phyloP scores from a whole-genome alignment of 805 yeast genomes.

The Myxozyma sirexii region DNA sequence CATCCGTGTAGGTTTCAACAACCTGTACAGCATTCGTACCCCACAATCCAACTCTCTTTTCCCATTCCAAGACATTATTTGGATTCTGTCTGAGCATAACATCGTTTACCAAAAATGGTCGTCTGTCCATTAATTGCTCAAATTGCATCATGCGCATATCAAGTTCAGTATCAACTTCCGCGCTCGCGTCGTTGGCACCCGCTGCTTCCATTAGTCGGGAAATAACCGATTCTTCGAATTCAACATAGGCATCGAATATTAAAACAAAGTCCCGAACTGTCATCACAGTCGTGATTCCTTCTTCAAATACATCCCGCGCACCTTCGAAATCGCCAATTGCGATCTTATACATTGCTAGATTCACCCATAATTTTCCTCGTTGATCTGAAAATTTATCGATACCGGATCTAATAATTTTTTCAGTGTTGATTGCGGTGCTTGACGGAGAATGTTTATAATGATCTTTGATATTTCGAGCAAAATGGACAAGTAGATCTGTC shows the following conservation, averaged over 20 bases:
- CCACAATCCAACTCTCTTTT: constrained; percentile 56
- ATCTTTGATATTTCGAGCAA: constrained; percentile 28
- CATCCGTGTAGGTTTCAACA: constrained; percentile 62
- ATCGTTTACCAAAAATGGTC: constrained; percentile 66
- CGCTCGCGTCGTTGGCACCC: constrained; percentile 28
- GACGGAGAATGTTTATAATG: constrained; percentile 1
- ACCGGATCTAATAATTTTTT: constrained; percentile 45
- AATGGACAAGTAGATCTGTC: constrained; percentile 47
- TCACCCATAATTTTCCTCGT: constrained; percentile 51
- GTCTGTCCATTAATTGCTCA: constrained; percentile 57
- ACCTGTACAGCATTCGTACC: constrained; percentile 49
- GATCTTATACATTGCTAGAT: constrained; percentile 54
- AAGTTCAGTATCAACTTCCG: constrained; percentile 41
- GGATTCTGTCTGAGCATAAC: constrained; percentile 63
- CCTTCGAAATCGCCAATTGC: constrained; percentile 44
- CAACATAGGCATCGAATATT: constrained; percentile 64
- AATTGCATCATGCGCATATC: constrained; percentile 53
- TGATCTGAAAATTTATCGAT: constrained; percentile 61
- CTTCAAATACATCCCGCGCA: constrained; percentile 52
- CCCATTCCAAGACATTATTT: constrained; percentile 70
- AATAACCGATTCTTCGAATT: constrained; percentile 59
- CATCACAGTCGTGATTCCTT: constrained; percentile 50
- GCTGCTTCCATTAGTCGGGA: constrained; percentile 40
- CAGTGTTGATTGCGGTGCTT: constrained; percentile 41
- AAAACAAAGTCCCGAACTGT: constrained; percentile 64